Evolutionary conservation across 805 yeast genomes (phyloP).

Genomic region (Sugiyamaella valdiviana): DNA sequence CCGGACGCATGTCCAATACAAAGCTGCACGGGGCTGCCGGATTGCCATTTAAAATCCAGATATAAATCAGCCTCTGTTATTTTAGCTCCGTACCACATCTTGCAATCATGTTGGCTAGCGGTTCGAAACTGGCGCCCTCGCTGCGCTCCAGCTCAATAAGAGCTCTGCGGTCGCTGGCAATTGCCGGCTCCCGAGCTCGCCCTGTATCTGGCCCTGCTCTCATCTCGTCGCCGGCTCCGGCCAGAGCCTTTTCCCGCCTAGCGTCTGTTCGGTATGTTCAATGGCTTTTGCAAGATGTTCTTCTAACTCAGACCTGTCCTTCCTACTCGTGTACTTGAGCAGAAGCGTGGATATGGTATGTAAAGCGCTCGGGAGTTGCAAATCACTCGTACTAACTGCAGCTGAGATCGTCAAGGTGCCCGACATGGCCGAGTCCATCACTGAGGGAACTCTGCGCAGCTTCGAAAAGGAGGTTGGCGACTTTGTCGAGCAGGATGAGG

Average conservation of each 20-base stretch:
- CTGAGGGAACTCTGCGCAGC: slow-evolving; percentile 86
- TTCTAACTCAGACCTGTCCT: neutral
- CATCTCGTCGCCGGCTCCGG: neutral
- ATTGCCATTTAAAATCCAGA: neutral
- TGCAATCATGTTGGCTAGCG: slow-evolving; percentile 1
- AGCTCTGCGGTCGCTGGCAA: slow-evolving; percentile 2
- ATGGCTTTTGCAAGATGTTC: neutral
- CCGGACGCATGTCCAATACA: neutral
- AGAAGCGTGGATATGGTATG: slow-evolving; percentile 19
- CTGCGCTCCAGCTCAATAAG: neutral
- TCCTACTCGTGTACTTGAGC: slow-evolving; percentile 1
- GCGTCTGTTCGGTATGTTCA: neutral
- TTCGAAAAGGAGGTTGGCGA: slow-evolving; percentile 69
- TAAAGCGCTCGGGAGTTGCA: neutral
- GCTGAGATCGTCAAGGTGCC: slow-evolving; percentile 75
- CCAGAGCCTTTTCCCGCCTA: neutral
- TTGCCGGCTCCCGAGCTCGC: neutral
- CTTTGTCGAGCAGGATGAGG: slow-evolving; percentile 77
- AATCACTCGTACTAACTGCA: slow-evolving; percentile 6
- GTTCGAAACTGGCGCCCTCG: neutral
- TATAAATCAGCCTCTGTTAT: no score
- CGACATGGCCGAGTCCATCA: slow-evolving; percentile 96
- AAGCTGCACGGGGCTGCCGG: neutral
- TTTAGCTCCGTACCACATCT: neutral
- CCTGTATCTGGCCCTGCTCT: neutral